These are phyloP conservation scores for Heterobasidion occidentale DNA, from an alignment of 1,284 basidiomycete species.

Conservation along the genomic window DNA sequence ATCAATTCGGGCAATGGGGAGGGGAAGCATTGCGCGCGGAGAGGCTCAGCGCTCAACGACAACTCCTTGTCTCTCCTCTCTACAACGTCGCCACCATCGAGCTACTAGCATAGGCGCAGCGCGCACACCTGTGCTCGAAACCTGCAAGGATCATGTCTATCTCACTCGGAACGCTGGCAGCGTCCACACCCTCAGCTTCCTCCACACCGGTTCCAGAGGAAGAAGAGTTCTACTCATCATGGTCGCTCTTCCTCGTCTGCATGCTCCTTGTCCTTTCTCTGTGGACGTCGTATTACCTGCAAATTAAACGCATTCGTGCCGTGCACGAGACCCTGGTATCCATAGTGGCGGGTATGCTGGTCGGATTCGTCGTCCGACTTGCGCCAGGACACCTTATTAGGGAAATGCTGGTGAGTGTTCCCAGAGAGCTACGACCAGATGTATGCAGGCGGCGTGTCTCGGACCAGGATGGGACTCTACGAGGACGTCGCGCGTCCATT, in stretches of 20 bases:
- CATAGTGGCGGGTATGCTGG: constrained; percentile 94
- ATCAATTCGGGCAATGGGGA: no score
- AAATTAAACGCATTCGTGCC: constrained; percentile 92
- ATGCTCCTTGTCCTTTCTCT: constrained; percentile 90
- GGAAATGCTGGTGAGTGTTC: constrained; percentile 85
- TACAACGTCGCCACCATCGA: not conserved
- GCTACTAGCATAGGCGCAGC: not conserved
- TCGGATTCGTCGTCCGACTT: constrained; percentile 86
- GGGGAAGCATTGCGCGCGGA: not conserved
- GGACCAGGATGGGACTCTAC: not conserved
- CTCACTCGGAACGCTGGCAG: not conserved
- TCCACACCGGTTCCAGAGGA: constrained; percentile 48
- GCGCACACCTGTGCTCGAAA: not conserved
- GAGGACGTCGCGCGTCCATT: no score
- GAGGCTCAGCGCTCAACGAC: not conserved
- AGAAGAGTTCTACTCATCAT: constrained; percentile 89
- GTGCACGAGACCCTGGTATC: constrained; percentile 97
- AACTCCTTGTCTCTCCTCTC: not conserved
- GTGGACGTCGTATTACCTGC: constrained; percentile 96
- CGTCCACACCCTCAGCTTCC: constrained; percentile 13
- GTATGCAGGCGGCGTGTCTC: not conserved
- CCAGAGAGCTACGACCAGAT: not conserved
- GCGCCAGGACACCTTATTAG: constrained; percentile 91
- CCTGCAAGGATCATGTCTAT: not conserved
- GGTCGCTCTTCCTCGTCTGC: constrained; percentile 94